Evolutionary conservation across 768 basidiomycete species (phyloP).

Genomic region (Clitopilus hobsonii): DNA sequence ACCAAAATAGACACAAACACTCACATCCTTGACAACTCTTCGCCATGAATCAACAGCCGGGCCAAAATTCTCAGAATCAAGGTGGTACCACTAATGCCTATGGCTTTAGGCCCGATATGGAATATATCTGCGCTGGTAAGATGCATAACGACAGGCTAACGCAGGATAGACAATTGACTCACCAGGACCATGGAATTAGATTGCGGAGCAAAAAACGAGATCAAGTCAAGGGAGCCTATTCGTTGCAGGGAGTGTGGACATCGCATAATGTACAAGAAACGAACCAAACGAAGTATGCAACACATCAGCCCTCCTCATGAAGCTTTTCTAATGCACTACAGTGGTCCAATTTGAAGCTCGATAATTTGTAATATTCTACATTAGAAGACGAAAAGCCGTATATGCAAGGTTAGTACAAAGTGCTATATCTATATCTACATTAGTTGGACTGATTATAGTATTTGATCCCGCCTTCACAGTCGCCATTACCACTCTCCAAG

Average conservation of each 20-base stretch:
- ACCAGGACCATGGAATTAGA: slow-evolving; percentile 40
- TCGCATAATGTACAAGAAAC: slow-evolving; percentile 98
- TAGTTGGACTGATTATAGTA: slow-evolving; percentile 4
- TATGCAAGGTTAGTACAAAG: slow-evolving; percentile 4
- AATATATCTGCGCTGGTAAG: slow-evolving; percentile 84
- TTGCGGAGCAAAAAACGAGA: slow-evolving; percentile 90
- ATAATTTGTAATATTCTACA: slow-evolving; percentile 24
- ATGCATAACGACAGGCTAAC: background rate
- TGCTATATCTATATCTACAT: background rate
- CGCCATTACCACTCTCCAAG: slow-evolving; percentile 35
- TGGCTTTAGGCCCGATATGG: slow-evolving; percentile 58
- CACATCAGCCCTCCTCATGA: slow-evolving; percentile 2
- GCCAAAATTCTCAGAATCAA: slow-evolving; percentile 1
- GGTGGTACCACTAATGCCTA: background rate
- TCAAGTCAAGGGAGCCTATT: slow-evolving; percentile 87
- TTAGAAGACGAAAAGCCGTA: background rate
- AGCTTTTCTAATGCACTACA: slow-evolving; percentile 18
- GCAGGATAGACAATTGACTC: background rate
- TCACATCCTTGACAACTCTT: slow-evolving; percentile 7
- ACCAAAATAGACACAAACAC: slow-evolving; percentile 9
- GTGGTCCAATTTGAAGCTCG: slow-evolving; percentile 88
- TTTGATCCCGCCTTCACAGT: slow-evolving; percentile 10
- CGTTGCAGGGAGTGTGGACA: slow-evolving; percentile 97
- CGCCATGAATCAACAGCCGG: slow-evolving; percentile 24
- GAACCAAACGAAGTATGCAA: slow-evolving; percentile 84